Base-by-base conservation (phyloP, 2,329 filamentous ascomycete genomes). In the Pseudovirgaria hyperparasitica region DNA sequence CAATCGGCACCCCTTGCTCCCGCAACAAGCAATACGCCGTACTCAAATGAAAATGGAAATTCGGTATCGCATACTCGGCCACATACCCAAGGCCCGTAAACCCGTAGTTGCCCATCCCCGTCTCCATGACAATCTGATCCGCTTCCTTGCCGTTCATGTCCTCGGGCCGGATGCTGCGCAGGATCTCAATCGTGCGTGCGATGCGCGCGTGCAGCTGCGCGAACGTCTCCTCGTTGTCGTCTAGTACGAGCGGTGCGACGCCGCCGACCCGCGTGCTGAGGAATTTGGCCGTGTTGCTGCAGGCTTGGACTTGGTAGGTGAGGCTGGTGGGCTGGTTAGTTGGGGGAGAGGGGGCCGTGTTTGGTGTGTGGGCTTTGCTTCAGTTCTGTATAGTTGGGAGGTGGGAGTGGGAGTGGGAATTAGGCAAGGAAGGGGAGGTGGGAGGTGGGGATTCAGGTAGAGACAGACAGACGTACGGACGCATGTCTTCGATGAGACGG, bases 11-110 rank as follows among this genome's bases (percentile, higher is more conserved):
- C 2, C 74, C 75, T 50, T 71, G 62, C 41, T 60, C 64, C 33
- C 75, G 58, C 44, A 79, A 42, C 29, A 80, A 70, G 13, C 50
- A 57, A 52, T 80, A 80, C 7, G 68, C 59, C 9, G 62, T 72
- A 3, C 50, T 60, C 9, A 69, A 37, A 43, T 80, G 76, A 51
- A 80, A 81, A 54, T 62, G 76, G 38, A 76, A 50, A 41, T 78
- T 76, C 13, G 74, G 72, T 22, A 72, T 30, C 4, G 52, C 58
- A 45, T 62, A 70, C 3, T 51, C 50, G 20, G 50, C 42, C 13
- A 68, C 41, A 42, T 70, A 77, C n/a, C n/a, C n/a, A n/a, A n/a
- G n/a, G n/a, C n/a, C 60, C 3, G 54, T 54, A 9, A 65, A 58
- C 30, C 54, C 55, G 5, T 44, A 25, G 27, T 63, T 51, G 4